Evolutionary conservation across 78 protist genomes (phyloP).

Genomic region (Cyanophora paradoxa): DNA sequence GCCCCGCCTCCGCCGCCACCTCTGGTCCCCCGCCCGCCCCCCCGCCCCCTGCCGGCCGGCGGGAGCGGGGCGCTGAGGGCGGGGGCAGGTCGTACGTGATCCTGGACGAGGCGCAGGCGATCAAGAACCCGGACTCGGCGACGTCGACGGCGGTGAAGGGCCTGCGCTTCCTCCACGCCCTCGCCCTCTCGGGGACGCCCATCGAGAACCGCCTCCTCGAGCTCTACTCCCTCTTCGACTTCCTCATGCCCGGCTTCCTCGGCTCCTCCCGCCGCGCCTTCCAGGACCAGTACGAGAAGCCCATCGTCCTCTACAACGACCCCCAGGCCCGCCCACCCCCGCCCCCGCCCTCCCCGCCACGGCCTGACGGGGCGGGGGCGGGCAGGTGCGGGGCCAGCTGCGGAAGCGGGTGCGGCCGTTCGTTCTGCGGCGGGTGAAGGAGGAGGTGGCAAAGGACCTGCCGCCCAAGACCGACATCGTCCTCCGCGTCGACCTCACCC

Average conservation of each 20-base stretch:
- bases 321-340: too few species aligned
- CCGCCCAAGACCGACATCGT: constrained; percentile 9
- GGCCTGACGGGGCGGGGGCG: too few species aligned
- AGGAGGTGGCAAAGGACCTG: constrained; percentile 10
- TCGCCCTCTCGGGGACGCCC: background rate
- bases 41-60: too few species aligned
- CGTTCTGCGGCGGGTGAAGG: constrained; percentile 30
- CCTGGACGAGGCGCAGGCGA: constrained; percentile 1
- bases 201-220: constrained; percentile 73
- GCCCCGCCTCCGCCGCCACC: too few species aligned
- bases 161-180: too few species aligned
- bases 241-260: constrained; percentile 90
- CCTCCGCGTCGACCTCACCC: background rate
- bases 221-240: constrained; percentile 89
- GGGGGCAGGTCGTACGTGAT: too few species aligned
- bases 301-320: too few species aligned
- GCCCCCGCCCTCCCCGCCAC: too few species aligned
- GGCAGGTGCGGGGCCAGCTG: too few species aligned
- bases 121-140: background rate
- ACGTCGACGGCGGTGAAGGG: background rate
- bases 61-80: too few species aligned
- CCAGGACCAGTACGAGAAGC: constrained; percentile 52
- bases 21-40: too few species aligned
- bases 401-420: constrained; percentile 22
- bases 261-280: constrained; percentile 64